Evolutionary conservation across 1,284 basidiomycete species (phyloP), one percentile per base, ranked within the genome.

Genomic region (Leccinum pachyderme): DNA sequence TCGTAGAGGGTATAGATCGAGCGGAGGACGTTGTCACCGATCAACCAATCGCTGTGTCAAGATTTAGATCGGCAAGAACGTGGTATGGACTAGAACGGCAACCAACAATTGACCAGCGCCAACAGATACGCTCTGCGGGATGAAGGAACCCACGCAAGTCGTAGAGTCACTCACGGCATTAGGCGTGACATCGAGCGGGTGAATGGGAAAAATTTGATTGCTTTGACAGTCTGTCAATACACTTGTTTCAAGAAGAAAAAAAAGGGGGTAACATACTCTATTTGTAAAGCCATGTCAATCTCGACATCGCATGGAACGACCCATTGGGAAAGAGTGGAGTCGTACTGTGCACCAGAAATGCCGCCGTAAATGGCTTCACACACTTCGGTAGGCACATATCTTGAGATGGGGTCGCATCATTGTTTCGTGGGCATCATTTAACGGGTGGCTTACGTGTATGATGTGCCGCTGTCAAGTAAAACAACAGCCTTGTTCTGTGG

Each of bases 1-100:
- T 94, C 88, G 69, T 93, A 95, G 52, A 94, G 75, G 13, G 90
- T 83, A 73, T 94, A 94, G 41, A 91, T 74, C 7, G 91, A 91
- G 53, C 92, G 89, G 56, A 93, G 78, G 67, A 91, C 80, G 63
- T 88, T 90, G 70, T 89, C 89, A 32, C 92, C 92, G 47, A 94
- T 72, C 52, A 94, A 76, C 84, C 86, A 87, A 66, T 91, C 89
- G 65, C 87, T 90, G 31, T 24, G 44, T 37, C 49, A 43, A 29
- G 35, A 43, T 55, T 65, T 29, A 56, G 55, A 50, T 47, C 13
- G 52, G 28, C 52, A 31, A 32, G 27, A 4, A 28, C 45, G 24
- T 50, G 47, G 28, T 49, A 58, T 25, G 35, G 29, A 53, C n/a
- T 29, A 4, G 47, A 47, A 52, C 24, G 31, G 25, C 7, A n/a